Evolutionary conservation across 805 yeast genomes (phyloP), one percentile per base, ranked within the genome.

Genomic region (Metschnikowia henanensis): DNA sequence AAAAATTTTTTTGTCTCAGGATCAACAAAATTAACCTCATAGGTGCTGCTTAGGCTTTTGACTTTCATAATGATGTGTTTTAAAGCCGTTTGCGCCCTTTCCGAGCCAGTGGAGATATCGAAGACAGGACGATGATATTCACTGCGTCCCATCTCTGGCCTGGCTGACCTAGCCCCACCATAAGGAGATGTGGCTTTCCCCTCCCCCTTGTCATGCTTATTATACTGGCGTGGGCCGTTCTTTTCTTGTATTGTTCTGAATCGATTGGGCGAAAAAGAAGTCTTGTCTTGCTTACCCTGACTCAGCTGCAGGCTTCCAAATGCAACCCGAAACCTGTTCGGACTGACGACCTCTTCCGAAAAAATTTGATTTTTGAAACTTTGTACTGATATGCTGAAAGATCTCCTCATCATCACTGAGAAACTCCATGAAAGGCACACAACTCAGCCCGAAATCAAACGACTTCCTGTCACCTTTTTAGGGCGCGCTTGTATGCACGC

Each of bases 31-130:
- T 58, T 59, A 13, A 67, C 70, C 29, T 47, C 47, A 37, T 56
- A 61, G 30, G 47, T 48, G 3, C 59, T 50, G 36, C 52, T 53
- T 2, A 37, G 17, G 8, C 21, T 39, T 19, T 55, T 47, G 2
- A 65, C 59, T 41, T 55, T 56, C 18, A 51, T 32, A 9, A 66
- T 58, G n/a, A 65, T 39, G 7, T 52, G 46, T 28, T 53, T 55
- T 7, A 65, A 39, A 1, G 71, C 70, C 35, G 41, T 43, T 39
- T 59, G 55, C 2, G 67, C 61, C 39, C 55, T 58, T 8, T 58
- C 60, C 9, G 64, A 51, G n/a, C 65, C 68, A 1, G 56, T 47
- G 3, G 50, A 53, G 19, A 64, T 47, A 4, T 51, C 46, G 37
- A 66, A 62, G 34, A 52, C 52, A 19, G 47, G 41, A 17, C 41